phyloP scores from a whole-genome alignment of 345 rosid species.

The Passiflora organensis region DNA sequence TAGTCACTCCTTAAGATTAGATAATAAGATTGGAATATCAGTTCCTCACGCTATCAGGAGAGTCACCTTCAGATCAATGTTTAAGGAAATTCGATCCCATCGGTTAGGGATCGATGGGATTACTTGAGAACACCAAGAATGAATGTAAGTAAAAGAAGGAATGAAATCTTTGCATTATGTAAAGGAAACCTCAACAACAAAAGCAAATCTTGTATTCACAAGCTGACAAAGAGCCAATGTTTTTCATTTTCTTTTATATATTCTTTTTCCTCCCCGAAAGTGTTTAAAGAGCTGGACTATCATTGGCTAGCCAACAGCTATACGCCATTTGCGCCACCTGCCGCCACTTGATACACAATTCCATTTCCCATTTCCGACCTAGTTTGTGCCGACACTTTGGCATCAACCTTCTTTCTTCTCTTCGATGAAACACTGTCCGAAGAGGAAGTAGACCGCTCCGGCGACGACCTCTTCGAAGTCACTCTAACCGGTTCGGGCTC shows the following conservation, averaged over 20 bases:
- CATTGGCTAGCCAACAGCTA: conserved; percentile 27
- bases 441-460: conserved; percentile 39
- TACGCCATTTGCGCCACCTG: conserved; percentile 29
- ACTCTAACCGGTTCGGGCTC: conserved; percentile 95
- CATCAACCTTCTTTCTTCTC: conserved; percentile 48
- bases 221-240: not conserved
- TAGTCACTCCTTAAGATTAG: too few relatives aligned
- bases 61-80: too few relatives aligned
- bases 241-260: not conserved
- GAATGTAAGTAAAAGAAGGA: not conserved
- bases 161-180: conserved; percentile 4
- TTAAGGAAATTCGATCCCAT: too few relatives aligned
- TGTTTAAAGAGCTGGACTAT: not conserved
- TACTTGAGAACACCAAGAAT: not conserved
- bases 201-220: conserved; percentile 16
- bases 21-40: too few relatives aligned
- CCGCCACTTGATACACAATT: conserved; percentile 34
- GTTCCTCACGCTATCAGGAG: too few relatives aligned
- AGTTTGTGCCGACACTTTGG: conserved; percentile 12
- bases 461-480: conserved; percentile 67
- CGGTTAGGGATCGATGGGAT: too few relatives aligned
- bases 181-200: not conserved
- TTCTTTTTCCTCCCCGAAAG: not conserved
- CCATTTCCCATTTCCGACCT: conserved; percentile 24
- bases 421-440: conserved; percentile 46